phyloP scores from a whole-genome alignment of 345 rosid species.

The Sonneratia caseolaris region DNA sequence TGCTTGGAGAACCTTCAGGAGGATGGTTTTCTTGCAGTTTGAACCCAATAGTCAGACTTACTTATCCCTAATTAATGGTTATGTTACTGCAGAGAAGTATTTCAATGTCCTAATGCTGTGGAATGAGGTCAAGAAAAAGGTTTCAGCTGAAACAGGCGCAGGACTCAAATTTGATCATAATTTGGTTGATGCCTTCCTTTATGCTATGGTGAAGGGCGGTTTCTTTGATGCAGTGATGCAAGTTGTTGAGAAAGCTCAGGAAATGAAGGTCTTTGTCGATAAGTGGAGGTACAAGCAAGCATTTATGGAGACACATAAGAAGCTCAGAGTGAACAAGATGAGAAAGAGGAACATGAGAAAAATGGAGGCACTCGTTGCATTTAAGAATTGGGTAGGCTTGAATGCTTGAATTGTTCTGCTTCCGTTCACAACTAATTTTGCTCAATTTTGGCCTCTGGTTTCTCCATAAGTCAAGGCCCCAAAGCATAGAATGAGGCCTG shows the following conservation, averaged over 20 bases:
- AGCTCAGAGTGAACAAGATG: slow-evolving; percentile 73
- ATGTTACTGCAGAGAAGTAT: slow-evolving; percentile 66
- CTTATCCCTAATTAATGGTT: slow-evolving; percentile 76
- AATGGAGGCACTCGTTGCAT: slow-evolving; percentile 88
- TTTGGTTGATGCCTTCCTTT: slow-evolving; percentile 82
- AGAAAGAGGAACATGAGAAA: slow-evolving; percentile 77
- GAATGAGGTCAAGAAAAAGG: slow-evolving; percentile 76
- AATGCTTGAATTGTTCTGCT: slow-evolving; percentile 36
- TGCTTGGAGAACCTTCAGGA: slow-evolving; percentile 80
- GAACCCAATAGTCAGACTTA: slow-evolving; percentile 83
- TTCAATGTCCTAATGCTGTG: slow-evolving; percentile 64
- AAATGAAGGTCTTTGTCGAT: slow-evolving; percentile 85
- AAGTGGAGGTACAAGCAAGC: slow-evolving; percentile 98
- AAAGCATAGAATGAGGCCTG: neutral
- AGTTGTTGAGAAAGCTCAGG: slow-evolving; percentile 82
- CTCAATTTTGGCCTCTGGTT: neutral
- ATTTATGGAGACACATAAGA: slow-evolving; percentile 93
- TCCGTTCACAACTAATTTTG: neutral
- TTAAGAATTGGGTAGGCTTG: slow-evolving; percentile 96
- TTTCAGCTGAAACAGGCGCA: slow-evolving; percentile 40
- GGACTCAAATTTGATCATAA: slow-evolving; percentile 48
- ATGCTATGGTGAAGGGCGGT: slow-evolving; percentile 87
- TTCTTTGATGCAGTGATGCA: slow-evolving; percentile 97
- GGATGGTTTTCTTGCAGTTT: slow-evolving; percentile 70
- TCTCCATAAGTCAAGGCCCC: neutral